Conservation (phyloP, 2,329 filamentous ascomycete species). For the Basipetospora chlamydospora region DNA sequence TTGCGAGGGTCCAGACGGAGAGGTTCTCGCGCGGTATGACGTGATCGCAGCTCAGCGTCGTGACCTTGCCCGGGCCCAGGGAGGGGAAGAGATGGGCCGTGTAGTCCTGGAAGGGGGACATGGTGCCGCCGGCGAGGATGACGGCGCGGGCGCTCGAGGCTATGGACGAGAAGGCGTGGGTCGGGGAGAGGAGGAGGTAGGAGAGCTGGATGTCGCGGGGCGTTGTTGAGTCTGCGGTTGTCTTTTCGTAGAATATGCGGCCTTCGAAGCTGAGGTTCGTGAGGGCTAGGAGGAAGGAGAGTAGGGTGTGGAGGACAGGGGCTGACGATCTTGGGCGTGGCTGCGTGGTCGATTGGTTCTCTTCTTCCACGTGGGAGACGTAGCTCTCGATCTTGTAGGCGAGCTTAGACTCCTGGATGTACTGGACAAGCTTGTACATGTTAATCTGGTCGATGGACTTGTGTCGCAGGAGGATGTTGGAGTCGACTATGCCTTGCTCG, state of each 20-base stretch:
- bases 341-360: constrained; percentile 9
- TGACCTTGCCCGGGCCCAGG: constrained; percentile 46
- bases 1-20: constrained; percentile 57
- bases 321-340: constrained; percentile 14
- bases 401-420: constrained; percentile 82
- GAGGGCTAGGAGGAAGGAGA: constrained; percentile 58
- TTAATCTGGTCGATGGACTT: constrained; percentile 95
- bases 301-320: constrained; percentile 39
- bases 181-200: constrained; percentile 83
- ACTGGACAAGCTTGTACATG: constrained; percentile 72
- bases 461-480: constrained; percentile 58
- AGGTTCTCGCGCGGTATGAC: constrained; percentile 77
- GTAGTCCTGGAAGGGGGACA: constrained; percentile 95
- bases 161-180: constrained; percentile 79
- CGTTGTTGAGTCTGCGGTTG: too few species aligned
- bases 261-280: constrained; percentile 72
- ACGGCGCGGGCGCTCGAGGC: constrained; percentile 74
- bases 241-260: constrained; percentile 47
- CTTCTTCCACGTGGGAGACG: constrained; percentile 44
- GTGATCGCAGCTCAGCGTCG: constrained; percentile 82
- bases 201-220: constrained; percentile 46
- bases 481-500: constrained; percentile 52
- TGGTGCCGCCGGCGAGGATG: constrained; percentile 85
- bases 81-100: constrained; percentile 73
- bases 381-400: constrained; percentile 94